Conservation (phyloP, 371 early-diverging fungal genomes). For the Mucor mucedo region DNA sequence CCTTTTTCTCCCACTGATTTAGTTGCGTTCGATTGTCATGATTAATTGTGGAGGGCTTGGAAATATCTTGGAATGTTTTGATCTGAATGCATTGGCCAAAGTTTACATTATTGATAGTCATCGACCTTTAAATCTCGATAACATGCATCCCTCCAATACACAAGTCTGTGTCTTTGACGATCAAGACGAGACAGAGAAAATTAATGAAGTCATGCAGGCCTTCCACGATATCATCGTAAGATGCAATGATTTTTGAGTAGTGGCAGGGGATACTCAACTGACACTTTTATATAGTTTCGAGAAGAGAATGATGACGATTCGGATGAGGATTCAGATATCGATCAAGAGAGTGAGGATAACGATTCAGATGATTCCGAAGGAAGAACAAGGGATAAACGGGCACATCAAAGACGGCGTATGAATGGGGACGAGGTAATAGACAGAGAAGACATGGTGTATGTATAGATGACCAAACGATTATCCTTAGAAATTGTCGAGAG, state of each 20-base stretch:
- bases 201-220: conserved; percentile 67
- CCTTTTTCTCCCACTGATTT: not conserved
- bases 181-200: conserved; percentile 67
- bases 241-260: not conserved
- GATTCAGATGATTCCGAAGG: conserved; percentile 35
- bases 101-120: conserved; percentile 88
- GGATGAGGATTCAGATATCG: conserved; percentile 18
- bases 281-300: not conserved
- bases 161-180: conserved; percentile 83
- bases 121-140: conserved; percentile 84
- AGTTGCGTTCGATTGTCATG: conserved; percentile 79
- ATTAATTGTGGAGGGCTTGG: conserved; percentile 89
- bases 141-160: conserved; percentile 65
- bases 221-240: conserved; percentile 68
- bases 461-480: not conserved
- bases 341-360: conserved; percentile 20
- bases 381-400: conserved; percentile 26
- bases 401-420: conserved; percentile 41
- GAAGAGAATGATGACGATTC: conserved; percentile 36
- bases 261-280: too few relatives aligned
- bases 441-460: not conserved
- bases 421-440: conserved; percentile 10
- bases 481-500: not conserved
- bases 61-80: conserved; percentile 72
- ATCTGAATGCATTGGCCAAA: conserved; percentile 52